These are phyloP conservation scores for Phytophthora citrophthora DNA, from an alignment of 352 stramenopile species.

Conservation along the genomic window DNA sequence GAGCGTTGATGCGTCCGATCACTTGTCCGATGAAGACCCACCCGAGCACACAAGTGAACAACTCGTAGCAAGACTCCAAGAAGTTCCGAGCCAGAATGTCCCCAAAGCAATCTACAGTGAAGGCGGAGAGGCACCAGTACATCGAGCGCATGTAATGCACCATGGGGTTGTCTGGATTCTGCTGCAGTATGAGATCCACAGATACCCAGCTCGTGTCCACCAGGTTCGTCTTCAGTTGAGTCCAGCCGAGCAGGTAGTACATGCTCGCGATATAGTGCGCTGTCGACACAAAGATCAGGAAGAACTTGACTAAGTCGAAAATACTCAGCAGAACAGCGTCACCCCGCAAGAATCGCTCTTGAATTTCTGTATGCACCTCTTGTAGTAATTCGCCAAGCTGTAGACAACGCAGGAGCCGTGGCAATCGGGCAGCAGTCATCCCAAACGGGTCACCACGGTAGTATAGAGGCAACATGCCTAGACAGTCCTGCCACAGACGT, in stretches of 20 bases:
- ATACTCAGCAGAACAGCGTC: slow-evolving; percentile 48
- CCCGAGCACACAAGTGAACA: slow-evolving; percentile 70
- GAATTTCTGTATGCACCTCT: slow-evolving; percentile 54
- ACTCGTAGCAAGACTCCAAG: slow-evolving; percentile 61
- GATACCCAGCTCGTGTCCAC: slow-evolving; percentile 62
- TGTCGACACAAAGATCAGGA: slow-evolving; percentile 64
- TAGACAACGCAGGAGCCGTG: slow-evolving; percentile 48
- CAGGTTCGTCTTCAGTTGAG: slow-evolving; percentile 41
- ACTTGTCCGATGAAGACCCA: slow-evolving; percentile 84
- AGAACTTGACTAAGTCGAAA: slow-evolving; percentile 62
- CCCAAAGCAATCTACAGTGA: slow-evolving; percentile 81
- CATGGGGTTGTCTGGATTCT: slow-evolving; percentile 54
- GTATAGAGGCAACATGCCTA: slow-evolving; percentile 51
- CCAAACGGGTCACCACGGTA: slow-evolving; percentile 41
- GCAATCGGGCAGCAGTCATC: slow-evolving; percentile 46
- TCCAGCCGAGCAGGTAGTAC: slow-evolving; percentile 56
- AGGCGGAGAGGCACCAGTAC: slow-evolving; percentile 81
- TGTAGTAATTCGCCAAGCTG: slow-evolving; percentile 48
- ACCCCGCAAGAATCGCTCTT: slow-evolving; percentile 55
- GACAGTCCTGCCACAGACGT: slow-evolving; percentile 42
- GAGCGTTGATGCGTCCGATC: slow-evolving; percentile 67
- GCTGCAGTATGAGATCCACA: slow-evolving; percentile 53
- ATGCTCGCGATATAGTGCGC: slow-evolving; percentile 57
- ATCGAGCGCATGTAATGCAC: slow-evolving; percentile 81
- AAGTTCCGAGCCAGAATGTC: slow-evolving; percentile 72